Evolutionary conservation across 2,329 filamentous ascomycete species (phyloP), one percentile per base, ranked within the genome.

Genomic region (Cladosporium austrohemisphaericum): DNA sequence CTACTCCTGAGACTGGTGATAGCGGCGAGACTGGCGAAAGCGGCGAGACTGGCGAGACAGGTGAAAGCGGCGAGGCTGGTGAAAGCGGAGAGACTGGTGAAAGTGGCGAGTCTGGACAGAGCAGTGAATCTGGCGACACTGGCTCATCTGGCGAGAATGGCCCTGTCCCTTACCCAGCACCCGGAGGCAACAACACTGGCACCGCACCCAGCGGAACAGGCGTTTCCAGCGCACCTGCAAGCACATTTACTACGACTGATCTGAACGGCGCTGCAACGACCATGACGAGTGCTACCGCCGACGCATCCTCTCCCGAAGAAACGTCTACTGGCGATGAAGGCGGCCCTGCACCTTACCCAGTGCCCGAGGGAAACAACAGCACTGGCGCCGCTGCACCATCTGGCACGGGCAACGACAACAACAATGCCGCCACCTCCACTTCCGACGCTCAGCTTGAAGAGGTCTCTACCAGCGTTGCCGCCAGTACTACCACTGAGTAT

Each of bases 401-500:
- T n/a, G n/a, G n/a, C n/a, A n/a, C n/a, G n/a, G n/a, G n/a, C n/a
- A n/a, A n/a, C n/a, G n/a, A n/a, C n/a, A n/a, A n/a, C n/a, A n/a
- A n/a, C n/a, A n/a, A n/a, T n/a, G n/a, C n/a, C n/a, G n/a, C 37
- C 10, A 40, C 23, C 14, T 28, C 37, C 13, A 23, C 36, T 16
- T n/a, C 36, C 4, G 36, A 11, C 13, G 26, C 8, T 8, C 40
- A 43, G 18, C 13, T 25, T 5, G 23, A 31, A 13, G 29, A 26
- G 16, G 41, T 23, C 18, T 22, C 26, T 5, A 32, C 18, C 13
- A 46, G 43, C 23, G 43, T 46, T 8, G 29, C 32, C 10, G 43
- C 32, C 10, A 36, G 20, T 13, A 46, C 43, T 8, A 33, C 23
- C 13, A 46, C 43, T 5, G 9, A 46, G 23, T 46, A 46, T 23